A percentile compares a stretch with the other conserved stretches of the same genome.
These are phyloP conservation scores for Geotrichum aggregatum DNA, from an alignment of 1,139 yeast species.

Conservation along the genomic window DNA sequence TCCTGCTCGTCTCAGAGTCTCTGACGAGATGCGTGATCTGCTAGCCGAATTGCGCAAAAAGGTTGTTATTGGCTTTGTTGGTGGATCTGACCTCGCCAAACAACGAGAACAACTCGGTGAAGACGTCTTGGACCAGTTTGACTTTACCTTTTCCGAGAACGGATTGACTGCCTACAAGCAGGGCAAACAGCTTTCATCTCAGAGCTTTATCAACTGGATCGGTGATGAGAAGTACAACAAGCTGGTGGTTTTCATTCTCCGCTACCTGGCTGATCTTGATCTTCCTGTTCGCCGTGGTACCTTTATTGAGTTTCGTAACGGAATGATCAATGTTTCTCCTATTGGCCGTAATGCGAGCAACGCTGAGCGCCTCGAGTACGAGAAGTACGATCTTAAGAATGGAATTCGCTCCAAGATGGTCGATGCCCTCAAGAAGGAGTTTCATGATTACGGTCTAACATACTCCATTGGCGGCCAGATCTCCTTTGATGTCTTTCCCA, in stretches of 20 bases:
- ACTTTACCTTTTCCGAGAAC: constrained; percentile 94
- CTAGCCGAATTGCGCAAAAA: constrained; percentile 76
- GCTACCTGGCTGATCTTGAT: constrained; percentile 79
- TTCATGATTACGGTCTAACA: constrained; percentile 79
- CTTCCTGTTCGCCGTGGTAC: constrained; percentile 87
- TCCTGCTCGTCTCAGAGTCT: constrained; percentile 82
- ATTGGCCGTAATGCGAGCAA: constrained; percentile 97
- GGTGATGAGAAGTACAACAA: constrained; percentile 93
- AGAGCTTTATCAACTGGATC: constrained; percentile 89
- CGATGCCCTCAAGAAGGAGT: constrained; percentile 72
- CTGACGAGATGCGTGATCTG: constrained; percentile 73
- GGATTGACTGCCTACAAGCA: constrained; percentile 95
- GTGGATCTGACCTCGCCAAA: constrained; percentile 92
- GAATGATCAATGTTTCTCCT: constrained; percentile 97
- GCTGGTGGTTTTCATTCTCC: constrained; percentile 77
- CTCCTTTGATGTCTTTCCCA: constrained; percentile 98
- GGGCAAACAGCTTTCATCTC: constrained; percentile 84
- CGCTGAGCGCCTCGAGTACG: constrained; percentile 88
- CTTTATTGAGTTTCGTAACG: constrained; percentile 96
- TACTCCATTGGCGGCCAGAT: constrained; percentile 99
- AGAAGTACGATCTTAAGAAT: constrained; percentile 72
- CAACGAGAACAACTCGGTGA: constrained; percentile 94
- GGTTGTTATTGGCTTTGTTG: constrained; percentile 94
- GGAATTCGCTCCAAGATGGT: constrained; percentile 81
- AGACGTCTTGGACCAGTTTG: constrained; percentile 67